Evolutionary conservation across 768 basidiomycete genomes (phyloP), one percentile per base, ranked within the genome.

Genomic region (Boletellus ananas): DNA sequence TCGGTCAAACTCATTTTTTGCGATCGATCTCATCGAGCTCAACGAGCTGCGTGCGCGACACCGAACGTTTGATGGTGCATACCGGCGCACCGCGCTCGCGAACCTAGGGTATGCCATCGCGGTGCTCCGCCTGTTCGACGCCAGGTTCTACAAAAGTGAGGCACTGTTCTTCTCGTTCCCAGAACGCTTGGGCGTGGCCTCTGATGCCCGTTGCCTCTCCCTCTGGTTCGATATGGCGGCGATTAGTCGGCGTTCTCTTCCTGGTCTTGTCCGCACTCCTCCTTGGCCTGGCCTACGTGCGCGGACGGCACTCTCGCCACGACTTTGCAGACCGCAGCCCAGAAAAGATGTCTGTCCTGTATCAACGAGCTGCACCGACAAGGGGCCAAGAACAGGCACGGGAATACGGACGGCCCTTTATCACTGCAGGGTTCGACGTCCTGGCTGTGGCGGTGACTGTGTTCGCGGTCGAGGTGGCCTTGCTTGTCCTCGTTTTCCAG

Each of bases 41-140:
- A 81, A 81, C 20, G 90, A 93, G 62, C 67, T 93, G 16, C 78
- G 90, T 13, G 90, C 90, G 1, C 76, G 89, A 25, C 83, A 88
- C 56, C 76, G 90, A 36, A 93, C 90, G 0, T 91, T 90, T 61
- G 79, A 91, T 45, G 90, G 88, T 14, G 87, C 90, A 13, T 92
- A 92, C 67, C 77, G 76, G 34, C 81, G 90, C 23, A 86, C 83
- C 0, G 89, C 89, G 0, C 72, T 93, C 9, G 81, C 81, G 13
- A 80, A 81, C 49, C 74, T 94, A 2, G 85, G 87, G 0, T 90
- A 87, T 60, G 77, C 86, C 1, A 66, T 91, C 47, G 77, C 87
- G 0, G 79, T 92, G 46, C 72, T 93, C 10, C 81, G 88, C 40
- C 76, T 93, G n/a, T 94, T 93, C 56, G 86, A 91, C 59, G 60